Base-by-base conservation (phyloP, 768 basidiomycete genomes). In the Lactarius quietus region DNA sequence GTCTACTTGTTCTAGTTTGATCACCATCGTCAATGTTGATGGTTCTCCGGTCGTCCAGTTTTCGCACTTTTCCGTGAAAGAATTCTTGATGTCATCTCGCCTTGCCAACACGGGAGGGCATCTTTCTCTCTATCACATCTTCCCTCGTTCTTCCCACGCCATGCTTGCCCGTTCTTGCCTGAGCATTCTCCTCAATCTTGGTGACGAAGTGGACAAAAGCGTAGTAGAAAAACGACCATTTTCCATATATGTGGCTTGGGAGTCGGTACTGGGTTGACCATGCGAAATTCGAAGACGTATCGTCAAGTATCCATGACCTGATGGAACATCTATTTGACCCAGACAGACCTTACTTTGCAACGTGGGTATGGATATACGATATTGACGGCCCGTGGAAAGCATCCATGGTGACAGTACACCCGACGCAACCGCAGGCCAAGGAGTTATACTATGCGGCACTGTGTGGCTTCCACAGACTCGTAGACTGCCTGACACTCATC, bases 181-280 rank as follows among this genome's bases (percentile, higher is more conserved):
- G 26, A 39, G 26, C 60, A 17, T 31, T 17, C 36, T 61, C 17
- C 60, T 61, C 28, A 31, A 53, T 14, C 35, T 53, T 5, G 28
- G 38, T 38, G 31, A 15, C n/a, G 0, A 3, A 60, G 23, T 48
- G 4, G 51, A 64, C 26, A 18, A 54, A 53, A n/a, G 1, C 5
- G 9, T 2, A 8, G 35, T 59, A 10, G 7, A 54, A 20, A 29
- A 59, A 3, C 53, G n/a, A 12, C 63, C 63, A 26, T 28, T 64
- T 20, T 39, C 52, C 1, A 23, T 53, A 3, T 64, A 64, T 26
- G 63, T 57, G 20, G 57, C 63, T 26, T n/a, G n/a, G n/a, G n/a
- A n/a, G n/a, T n/a, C 57, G 18, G 17, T 3, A 64, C 23, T 64
- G 63, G 63, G 57, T 43, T 1, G 51, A 64, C 28, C 62, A 63